phyloP scores from a whole-genome alignment of 2,329 filamentous ascomycete genomes.

The Mycosphaerella sp. region DNA sequence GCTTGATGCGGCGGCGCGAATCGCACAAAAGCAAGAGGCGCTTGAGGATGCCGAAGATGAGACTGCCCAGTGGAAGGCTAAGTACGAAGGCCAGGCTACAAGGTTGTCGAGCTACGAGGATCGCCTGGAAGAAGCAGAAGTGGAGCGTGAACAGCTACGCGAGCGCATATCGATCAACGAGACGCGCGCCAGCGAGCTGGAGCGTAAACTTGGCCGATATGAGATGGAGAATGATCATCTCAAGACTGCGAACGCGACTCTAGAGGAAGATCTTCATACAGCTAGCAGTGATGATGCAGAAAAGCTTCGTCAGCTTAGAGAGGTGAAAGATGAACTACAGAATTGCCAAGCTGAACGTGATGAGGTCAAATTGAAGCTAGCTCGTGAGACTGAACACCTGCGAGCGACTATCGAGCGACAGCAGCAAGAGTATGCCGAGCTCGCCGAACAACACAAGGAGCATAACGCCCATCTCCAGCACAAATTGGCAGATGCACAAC shows the following conservation, averaged over 20 bases:
- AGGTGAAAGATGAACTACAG: conserved; percentile 17
- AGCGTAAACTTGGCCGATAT: conserved; percentile 1
- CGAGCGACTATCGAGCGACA: conserved; percentile 33
- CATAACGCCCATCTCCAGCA: conserved; percentile 4
- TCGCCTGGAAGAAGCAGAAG: conserved; percentile 10
- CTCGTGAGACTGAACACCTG: conserved; percentile 37
- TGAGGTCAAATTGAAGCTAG: background rate
- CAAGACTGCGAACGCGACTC: conserved; percentile 5
- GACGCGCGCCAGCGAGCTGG: conserved; percentile 2
- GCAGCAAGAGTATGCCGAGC: conserved; percentile 1
- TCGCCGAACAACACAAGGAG: background rate
- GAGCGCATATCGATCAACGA: conserved; percentile 4
- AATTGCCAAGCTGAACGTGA: conserved; percentile 9
- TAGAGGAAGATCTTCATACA: conserved; percentile 17
- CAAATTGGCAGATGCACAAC: conserved; percentile 1
- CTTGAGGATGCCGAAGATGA: conserved; percentile 40
- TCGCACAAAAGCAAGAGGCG: conserved; percentile 43
- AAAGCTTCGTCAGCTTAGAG: conserved; percentile 9
- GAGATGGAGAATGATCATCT: conserved; percentile 1
- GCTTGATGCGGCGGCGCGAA: conserved; percentile 38
- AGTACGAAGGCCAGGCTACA: conserved; percentile 13
- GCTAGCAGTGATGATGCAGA: conserved; percentile 11
- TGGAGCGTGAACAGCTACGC: conserved; percentile 10
- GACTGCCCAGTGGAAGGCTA: conserved; percentile 18
- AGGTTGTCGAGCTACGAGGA: conserved; percentile 8